Conservation (phyloP, 306 rosid species). For the Vigna hirtella region DNA sequence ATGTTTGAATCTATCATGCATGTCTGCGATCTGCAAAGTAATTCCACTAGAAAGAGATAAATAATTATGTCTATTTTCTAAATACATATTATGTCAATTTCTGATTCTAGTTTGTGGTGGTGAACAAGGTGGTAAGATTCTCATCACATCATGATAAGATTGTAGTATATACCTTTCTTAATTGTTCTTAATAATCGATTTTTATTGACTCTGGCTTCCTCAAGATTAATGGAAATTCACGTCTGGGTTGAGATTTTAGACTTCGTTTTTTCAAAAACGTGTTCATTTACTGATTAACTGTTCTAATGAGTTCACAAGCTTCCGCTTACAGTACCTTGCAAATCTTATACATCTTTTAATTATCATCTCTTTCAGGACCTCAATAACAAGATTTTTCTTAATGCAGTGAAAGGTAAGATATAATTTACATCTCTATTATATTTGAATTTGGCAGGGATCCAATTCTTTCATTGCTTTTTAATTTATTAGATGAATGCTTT, state of each 20-base stretch:
- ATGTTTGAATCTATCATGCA: slow-evolving; percentile 34
- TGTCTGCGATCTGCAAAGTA: slow-evolving; percentile 43
- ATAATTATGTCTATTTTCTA: background rate
- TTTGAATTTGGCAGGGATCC: slow-evolving; percentile 5
- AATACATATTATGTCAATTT: background rate
- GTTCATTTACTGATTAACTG: background rate
- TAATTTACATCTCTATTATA: slow-evolving; percentile 1
- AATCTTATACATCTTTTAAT: slow-evolving; percentile 27
- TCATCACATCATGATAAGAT: slow-evolving; percentile 2
- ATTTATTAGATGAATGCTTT: background rate
- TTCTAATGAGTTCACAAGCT: background rate
- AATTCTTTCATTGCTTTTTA: slow-evolving; percentile 3
- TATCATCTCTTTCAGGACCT: slow-evolving; percentile 70
- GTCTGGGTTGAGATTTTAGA: slow-evolving; percentile 19
- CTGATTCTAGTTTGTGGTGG: slow-evolving; percentile 27
- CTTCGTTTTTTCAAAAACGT: slow-evolving; percentile 18
- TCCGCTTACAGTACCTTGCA: background rate
- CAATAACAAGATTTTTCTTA: slow-evolving; percentile 62
- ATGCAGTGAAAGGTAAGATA: slow-evolving; percentile 83
- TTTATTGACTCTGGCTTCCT: background rate
- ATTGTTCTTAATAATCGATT: background rate
- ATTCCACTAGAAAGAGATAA: slow-evolving; percentile 11
- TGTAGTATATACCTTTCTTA: background rate
- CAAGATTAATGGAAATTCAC: slow-evolving; percentile 28
- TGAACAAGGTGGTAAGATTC: slow-evolving; percentile 25